A percentile compares a stretch with the other conserved stretches of the same genome.
Conservation (phyloP, 1,284 basidiomycete species). For the Cyathus pygmaeus region DNA sequence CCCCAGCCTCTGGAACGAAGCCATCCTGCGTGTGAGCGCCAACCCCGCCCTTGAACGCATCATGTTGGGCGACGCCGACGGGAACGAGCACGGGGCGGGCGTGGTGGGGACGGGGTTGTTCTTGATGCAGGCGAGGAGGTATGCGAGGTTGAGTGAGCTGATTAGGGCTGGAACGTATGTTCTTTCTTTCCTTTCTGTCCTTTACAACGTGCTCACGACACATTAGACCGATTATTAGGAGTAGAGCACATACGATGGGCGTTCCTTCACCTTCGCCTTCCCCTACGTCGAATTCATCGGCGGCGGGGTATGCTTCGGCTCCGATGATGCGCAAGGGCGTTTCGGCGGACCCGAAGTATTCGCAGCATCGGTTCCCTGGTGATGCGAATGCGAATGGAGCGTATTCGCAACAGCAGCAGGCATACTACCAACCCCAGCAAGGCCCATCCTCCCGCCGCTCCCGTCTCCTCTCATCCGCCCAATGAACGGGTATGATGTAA, state of each 20-base stretch:
- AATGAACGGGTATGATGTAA: too few species aligned
- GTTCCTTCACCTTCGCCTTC: not conserved
- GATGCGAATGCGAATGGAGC: too few species aligned
- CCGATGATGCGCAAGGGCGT: too few species aligned
- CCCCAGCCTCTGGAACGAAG: constrained; percentile 59
- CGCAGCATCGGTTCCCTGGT: too few species aligned
- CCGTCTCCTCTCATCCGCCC: too few species aligned
- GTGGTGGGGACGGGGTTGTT: constrained; percentile 55
- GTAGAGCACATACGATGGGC: constrained; percentile 3
- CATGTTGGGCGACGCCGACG: constrained; percentile 44
- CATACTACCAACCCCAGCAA: too few species aligned
- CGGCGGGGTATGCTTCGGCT: too few species aligned
- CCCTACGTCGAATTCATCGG: not conserved
- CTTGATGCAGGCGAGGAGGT: constrained; percentile 55
- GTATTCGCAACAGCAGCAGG: too few species aligned
- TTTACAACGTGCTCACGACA: not conserved
- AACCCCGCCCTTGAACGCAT: constrained; percentile 55
- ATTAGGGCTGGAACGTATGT: constrained; percentile 57
- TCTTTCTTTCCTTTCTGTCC: constrained; percentile 2
- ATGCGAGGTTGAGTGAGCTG: constrained; percentile 53
- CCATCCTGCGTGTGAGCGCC: constrained; percentile 52
- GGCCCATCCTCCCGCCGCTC: too few species aligned
- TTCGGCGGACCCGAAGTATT: too few species aligned
- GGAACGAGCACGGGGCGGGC: constrained; percentile 6
- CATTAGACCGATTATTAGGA: not conserved